Conservation (phyloP, 805 yeast genomes). For the Candida schatavii region DNA sequence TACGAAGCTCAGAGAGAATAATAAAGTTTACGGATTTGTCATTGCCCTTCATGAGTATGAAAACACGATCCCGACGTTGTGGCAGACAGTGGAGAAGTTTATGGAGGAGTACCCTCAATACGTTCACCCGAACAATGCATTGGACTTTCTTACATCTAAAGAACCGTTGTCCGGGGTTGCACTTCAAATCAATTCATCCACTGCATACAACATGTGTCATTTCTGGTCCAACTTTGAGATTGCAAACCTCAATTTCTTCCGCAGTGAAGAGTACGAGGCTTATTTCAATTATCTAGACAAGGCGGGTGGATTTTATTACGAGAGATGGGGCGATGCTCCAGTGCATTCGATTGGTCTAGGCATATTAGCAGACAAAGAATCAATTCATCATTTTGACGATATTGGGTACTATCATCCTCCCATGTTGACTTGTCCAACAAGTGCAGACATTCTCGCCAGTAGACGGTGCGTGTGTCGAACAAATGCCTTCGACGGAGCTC, state of each 20-base stretch:
- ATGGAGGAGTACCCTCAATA: constrained; percentile 43
- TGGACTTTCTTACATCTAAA: constrained; percentile 44
- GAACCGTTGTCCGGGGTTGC: constrained; percentile 32
- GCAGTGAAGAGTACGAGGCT: constrained; percentile 43
- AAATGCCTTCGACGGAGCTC: constrained; percentile 12
- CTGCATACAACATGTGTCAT: constrained; percentile 56
- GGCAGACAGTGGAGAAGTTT: constrained; percentile 48
- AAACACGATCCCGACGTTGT: constrained; percentile 50
- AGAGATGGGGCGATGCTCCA: constrained; percentile 61
- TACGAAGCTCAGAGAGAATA: constrained; percentile 35
- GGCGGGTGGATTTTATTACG: constrained; percentile 54
- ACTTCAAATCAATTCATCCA: constrained; percentile 18
- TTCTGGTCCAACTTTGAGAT: constrained; percentile 67
- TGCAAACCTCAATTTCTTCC: constrained; percentile 48
- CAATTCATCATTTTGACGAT: constrained; percentile 44
- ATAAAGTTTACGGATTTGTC: constrained; percentile 50
- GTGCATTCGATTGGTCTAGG: constrained; percentile 40
- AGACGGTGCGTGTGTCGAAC: constrained; percentile 39
- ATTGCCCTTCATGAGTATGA: constrained; percentile 51
- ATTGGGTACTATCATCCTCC: constrained; percentile 45
- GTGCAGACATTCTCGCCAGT: constrained; percentile 27
- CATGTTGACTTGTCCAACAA: constrained; percentile 39
- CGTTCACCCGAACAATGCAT: constrained; percentile 46
- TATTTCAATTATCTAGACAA: constrained; percentile 47
- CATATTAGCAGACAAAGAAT: constrained; percentile 31